Base-by-base conservation (phyloP, 768 basidiomycete species). In the Russula olivacea region DNA sequence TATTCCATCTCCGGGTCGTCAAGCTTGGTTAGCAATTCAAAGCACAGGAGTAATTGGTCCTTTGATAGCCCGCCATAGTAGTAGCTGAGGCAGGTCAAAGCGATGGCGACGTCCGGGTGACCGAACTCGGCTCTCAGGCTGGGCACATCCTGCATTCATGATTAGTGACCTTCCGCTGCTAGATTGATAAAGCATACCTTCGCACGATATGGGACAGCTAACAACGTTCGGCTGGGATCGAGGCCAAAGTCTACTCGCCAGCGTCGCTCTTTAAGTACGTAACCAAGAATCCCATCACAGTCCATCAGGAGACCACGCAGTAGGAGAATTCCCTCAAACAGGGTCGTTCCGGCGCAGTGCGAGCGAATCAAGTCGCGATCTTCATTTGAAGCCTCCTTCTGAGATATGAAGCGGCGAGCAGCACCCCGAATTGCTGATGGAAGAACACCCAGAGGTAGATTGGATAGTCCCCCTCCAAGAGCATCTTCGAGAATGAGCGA, bases 171-270 rank as follows among this genome's bases (percentile, higher is more conserved):
- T n/a, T n/a, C 4, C 10, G 3, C 5, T 8, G 23, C 19, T 10
- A 55, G 17, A 21, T 55, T 9, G 4, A 38, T 30, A 23, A 2
- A 23, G 19, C 43, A 8, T 10, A 64, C 63, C 64, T 71, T 83
- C 0, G 81, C 82, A n/a, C 77, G 73, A 59, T 80, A 83, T 0
- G 82, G 82, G 0, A 83, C 81, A 1, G 81, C 81, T 1, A 83
- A 74, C 65, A 78, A 69, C 1, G 80, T 76, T 4, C 82, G 75
- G 7, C 51, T 63, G 2, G 66, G 67, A 52, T 79, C 78, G 5
- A 81, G 74, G 2, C 82, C 82, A 64, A 80, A 83, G 50, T 83
- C 78, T 0, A 83, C 82, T 34, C 81, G 68, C 80, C 80, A 83
- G 12, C 80, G 75, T 51, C 72, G 74, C 19, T 76, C 71, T 32